phyloP scores from a whole-genome alignment of 2,329 filamentous ascomycete species.

The Paraphaeosphaeria sporulosa region DNA sequence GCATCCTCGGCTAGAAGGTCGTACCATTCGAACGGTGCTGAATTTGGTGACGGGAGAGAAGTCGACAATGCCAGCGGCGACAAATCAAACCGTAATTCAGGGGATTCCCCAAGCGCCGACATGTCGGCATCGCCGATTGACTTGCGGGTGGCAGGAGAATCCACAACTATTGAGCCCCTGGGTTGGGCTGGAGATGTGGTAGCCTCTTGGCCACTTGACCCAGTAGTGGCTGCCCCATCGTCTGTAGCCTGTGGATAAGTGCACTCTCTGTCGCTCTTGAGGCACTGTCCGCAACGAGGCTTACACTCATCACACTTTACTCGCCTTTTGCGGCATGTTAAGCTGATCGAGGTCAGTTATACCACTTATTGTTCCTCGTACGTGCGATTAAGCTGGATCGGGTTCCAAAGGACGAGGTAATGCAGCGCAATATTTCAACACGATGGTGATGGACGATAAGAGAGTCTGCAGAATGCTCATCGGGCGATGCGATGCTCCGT shows the following conservation, averaged over 20 bases:
- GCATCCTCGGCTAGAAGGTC: constrained; percentile 57
- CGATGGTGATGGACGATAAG: not conserved
- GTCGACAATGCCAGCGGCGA: constrained; percentile 38
- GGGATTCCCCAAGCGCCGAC: constrained; percentile 32
- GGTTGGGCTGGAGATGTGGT: constrained; percentile 26
- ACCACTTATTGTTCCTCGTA: not conserved
- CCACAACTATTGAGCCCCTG: constrained; percentile 1
- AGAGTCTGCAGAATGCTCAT: not conserved
- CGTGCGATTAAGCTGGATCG: not conserved
- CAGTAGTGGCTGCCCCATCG: constrained; percentile 13
- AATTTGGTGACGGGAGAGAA: constrained; percentile 50
- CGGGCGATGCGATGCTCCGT: not conserved
- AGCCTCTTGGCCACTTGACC: constrained; percentile 23
- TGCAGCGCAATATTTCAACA: not conserved
- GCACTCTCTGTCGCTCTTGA: constrained; percentile 54
- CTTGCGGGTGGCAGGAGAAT: constrained; percentile 30
- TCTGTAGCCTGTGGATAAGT: constrained; percentile 42
- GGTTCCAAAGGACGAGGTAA: not conserved
- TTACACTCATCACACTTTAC: constrained; percentile 61
- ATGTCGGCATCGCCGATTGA: constrained; percentile 31
- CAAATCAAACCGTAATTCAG: constrained; percentile 41
- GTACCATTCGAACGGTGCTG: constrained; percentile 59
- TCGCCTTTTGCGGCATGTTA: constrained; percentile 56
- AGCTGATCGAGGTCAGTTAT: constrained; percentile 36
- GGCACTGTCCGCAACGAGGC: constrained; percentile 55